These are phyloP conservation scores for Polytrichum formosum DNA, from an alignment of 225 moss, liverwort and hornwort genomes.

Conservation along the genomic window DNA sequence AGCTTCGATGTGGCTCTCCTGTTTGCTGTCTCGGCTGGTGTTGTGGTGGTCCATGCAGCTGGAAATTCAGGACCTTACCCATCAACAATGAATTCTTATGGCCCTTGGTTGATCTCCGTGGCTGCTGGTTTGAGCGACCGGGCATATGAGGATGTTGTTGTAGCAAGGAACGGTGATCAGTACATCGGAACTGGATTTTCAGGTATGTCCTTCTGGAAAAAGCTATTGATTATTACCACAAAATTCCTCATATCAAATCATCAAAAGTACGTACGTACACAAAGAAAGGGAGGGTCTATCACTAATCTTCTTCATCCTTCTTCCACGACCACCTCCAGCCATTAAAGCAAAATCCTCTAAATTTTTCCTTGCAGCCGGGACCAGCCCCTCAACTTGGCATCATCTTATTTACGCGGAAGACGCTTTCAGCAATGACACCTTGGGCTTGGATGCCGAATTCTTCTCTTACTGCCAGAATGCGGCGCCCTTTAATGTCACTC, in stretches of 20 bases:
- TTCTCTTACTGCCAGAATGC: slow-evolving; percentile 88
- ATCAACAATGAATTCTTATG: slow-evolving; percentile 87
- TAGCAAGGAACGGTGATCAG: slow-evolving; percentile 39
- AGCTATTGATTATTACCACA: too few species aligned
- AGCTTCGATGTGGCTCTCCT: slow-evolving; percentile 85
- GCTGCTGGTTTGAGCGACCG: slow-evolving; percentile 81
- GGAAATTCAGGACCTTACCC: slow-evolving; percentile 93
- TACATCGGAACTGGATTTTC: slow-evolving; percentile 79
- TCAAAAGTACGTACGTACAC: too few species aligned
- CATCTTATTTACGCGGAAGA: slow-evolving; percentile 76
- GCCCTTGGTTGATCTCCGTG: slow-evolving; percentile 90
- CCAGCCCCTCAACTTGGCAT: slow-evolving; percentile 44
- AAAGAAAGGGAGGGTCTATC: too few species aligned
- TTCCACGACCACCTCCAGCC: too few species aligned
- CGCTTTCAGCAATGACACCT: slow-evolving; percentile 61
- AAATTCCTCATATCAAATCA: too few species aligned
- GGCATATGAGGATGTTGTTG: slow-evolving; percentile 65
- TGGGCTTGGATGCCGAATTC: slow-evolving; percentile 77
- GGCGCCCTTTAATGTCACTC: slow-evolving; percentile 58
- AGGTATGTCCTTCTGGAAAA: slow-evolving; percentile 24
- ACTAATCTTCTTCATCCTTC: too few species aligned
- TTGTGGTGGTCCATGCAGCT: slow-evolving; percentile 84
- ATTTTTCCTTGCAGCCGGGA: slow-evolving; percentile 57
- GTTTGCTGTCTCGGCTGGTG: slow-evolving; percentile 86
- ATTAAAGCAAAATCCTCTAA: too few species aligned